Percentiles rank a stretch among this genome's conserved stretches.
phyloP scores from a whole-genome alignment of 345 rosid species.

The Angophora floribunda region DNA sequence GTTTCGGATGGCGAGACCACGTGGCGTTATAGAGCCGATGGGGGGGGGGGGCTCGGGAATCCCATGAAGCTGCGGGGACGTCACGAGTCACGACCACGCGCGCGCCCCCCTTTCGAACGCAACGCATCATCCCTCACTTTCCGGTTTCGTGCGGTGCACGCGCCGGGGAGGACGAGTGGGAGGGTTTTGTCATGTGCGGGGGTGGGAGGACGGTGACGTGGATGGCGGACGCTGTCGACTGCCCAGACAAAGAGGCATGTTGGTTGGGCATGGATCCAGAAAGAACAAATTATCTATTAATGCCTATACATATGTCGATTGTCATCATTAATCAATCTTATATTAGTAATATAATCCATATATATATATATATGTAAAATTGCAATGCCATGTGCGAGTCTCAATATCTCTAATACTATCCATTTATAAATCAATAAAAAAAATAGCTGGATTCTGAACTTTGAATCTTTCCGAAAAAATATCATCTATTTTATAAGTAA shows the following conservation, averaged over 20 bases:
- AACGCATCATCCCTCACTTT: too few relatives aligned
- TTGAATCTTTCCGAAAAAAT: not conserved
- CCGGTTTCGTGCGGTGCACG: not conserved
- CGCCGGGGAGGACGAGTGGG: not conserved
- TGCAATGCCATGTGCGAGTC: not conserved
- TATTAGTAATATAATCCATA: not conserved
- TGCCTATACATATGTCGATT: not conserved
- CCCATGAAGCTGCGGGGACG: not conserved
- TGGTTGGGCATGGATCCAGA: not conserved
- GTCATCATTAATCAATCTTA: not conserved
- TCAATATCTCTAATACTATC: not conserved
- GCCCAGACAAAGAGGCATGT: slow-evolving; percentile 15
- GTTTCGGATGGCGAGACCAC: not conserved
- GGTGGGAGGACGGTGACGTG: not conserved
- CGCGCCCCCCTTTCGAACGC: not conserved
- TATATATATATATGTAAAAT: not conserved
- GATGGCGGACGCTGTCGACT: not conserved
- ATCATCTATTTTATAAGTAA: not conserved
- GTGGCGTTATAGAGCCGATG: not conserved
- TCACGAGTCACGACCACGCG: not conserved
- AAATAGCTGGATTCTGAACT: not conserved
- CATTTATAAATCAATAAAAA: not conserved
- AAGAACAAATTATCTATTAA: not conserved
- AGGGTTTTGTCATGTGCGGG: not conserved
- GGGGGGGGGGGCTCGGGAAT: not conserved